A percentile compares a stretch with the other conserved stretches of the same genome.
These are phyloP conservation scores for Piper betle DNA, from an alignment of 164 flowering plant genomes.

Conservation along the genomic window DNA sequence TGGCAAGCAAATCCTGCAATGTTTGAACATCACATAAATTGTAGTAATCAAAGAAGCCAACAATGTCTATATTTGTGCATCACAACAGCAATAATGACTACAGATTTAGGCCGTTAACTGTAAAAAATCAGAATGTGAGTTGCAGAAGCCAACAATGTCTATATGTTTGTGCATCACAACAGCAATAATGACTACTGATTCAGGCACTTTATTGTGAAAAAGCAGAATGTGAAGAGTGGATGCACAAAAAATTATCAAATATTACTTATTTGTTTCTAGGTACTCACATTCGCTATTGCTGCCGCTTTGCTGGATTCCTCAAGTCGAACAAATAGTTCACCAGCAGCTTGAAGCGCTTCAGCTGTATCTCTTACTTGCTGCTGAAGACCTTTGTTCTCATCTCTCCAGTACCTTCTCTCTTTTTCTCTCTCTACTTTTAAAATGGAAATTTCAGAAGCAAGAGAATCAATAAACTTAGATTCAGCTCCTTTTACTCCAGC, in stretches of 20 bases:
- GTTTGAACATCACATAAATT: constrained; percentile 85
- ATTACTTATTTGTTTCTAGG: no score
- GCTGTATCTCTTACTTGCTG: constrained; percentile 90
- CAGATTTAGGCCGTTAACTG: no score
- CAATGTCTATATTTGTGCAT: no score
- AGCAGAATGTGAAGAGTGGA: background rate
- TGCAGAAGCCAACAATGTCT: no score
- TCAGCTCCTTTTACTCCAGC: constrained; percentile 93
- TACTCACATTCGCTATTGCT: constrained; percentile 54
- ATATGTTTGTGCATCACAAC: constrained; percentile 8
- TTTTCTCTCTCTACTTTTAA: constrained; percentile 68
- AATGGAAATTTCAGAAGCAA: constrained; percentile 89
- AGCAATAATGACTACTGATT: background rate
- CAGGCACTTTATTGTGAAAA: background rate
- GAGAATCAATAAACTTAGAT: constrained; percentile 79
- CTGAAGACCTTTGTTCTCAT: constrained; percentile 79
- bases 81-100: no score
- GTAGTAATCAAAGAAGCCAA: no score
- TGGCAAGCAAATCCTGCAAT: constrained; percentile 25
- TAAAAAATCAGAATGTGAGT: no score
- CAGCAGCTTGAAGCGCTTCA: constrained; percentile 90
- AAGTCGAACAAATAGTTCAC: constrained; percentile 73
- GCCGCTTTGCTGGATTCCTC: constrained; percentile 89
- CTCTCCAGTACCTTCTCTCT: constrained; percentile 63
- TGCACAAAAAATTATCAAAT: no score